These are phyloP conservation scores for Thermomucor indicae-seudaticae DNA, from an alignment of 371 early-diverging fungal genomes.

Conservation along the genomic window DNA sequence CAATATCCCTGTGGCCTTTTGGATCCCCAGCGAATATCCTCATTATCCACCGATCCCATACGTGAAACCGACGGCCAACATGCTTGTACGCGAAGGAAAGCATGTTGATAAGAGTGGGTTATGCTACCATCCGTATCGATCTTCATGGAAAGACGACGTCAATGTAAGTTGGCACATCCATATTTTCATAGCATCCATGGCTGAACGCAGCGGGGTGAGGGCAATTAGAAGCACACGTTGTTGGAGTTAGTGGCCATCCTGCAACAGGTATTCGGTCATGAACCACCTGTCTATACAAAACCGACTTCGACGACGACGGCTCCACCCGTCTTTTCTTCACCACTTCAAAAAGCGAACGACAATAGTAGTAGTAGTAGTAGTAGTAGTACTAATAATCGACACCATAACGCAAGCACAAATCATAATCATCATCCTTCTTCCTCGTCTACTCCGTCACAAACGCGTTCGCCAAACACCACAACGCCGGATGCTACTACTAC, in stretches of 20 bases:
- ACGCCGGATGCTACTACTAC: no score
- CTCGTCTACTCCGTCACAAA: slow-evolving; percentile 21
- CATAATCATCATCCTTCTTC: slow-evolving; percentile 21
- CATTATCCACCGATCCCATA: slow-evolving; percentile 74
- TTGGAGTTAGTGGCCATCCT: slow-evolving; percentile 61
- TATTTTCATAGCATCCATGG: background rate
- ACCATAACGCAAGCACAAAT: slow-evolving; percentile 3
- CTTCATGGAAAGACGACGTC: slow-evolving; percentile 49
- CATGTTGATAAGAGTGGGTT: slow-evolving; percentile 83
- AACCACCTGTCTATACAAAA: slow-evolving; percentile 81
- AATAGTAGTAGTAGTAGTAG: slow-evolving; percentile 19
- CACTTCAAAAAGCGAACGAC: slow-evolving; percentile 16
- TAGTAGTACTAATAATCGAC: slow-evolving; percentile 5
- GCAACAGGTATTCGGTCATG: slow-evolving; percentile 69
- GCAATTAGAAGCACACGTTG: slow-evolving; percentile 55
- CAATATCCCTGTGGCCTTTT: slow-evolving; percentile 89
- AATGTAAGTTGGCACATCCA: slow-evolving; percentile 15
- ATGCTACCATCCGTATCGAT: slow-evolving; percentile 81
- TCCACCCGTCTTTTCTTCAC: slow-evolving; percentile 8
- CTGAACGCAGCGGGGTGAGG: background rate
- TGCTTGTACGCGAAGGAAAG: slow-evolving; percentile 78
- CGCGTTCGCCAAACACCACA: slow-evolving; percentile 13
- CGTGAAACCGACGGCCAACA: slow-evolving; percentile 84
- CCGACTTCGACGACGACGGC: slow-evolving; percentile 6
- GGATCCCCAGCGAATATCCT: slow-evolving; percentile 87